A percentile compares a stretch with the other conserved stretches of the same genome.
Conservation (phyloP, 2,329 filamentous ascomycete species). For the Aspergillus niger region DNA sequence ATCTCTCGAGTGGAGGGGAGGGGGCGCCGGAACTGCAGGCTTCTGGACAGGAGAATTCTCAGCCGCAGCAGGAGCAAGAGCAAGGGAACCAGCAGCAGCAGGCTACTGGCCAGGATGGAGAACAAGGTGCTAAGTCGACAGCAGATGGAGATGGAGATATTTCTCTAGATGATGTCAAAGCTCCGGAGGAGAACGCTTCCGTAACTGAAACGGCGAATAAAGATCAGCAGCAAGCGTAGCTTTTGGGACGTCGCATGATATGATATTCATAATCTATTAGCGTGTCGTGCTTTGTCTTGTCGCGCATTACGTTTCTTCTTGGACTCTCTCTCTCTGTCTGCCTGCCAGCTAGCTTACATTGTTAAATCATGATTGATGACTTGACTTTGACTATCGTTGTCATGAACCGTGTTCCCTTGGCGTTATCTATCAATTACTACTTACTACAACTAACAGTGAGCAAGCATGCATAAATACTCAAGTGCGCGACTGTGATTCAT, state of each 20-base stretch:
- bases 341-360: background rate
- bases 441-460: too few species aligned
- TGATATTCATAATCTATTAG: background rate
- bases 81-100: too few species aligned
- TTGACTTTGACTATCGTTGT: background rate
- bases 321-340: too few species aligned
- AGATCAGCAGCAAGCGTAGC: background rate
- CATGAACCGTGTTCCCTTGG: too few species aligned
- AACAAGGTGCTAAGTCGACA: conserved; percentile 9
- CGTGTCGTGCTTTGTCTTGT: background rate
- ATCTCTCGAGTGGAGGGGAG: conserved; percentile 28
- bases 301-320: background rate
- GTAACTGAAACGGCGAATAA: conserved; percentile 10
- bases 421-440: too few species aligned
- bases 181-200: conserved; percentile 15
- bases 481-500: too few species aligned
- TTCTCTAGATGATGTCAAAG: conserved; percentile 36
- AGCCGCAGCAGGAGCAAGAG: background rate
- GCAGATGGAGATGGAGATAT: conserved; percentile 40
- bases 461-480: too few species aligned
- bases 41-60: background rate
- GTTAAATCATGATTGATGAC: background rate
- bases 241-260: background rate
- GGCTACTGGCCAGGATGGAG: background rate
- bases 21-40: conserved; percentile 11